These are phyloP conservation scores for Alnus rubra DNA, from an alignment of 306 rosid species.

Conservation along the genomic window DNA sequence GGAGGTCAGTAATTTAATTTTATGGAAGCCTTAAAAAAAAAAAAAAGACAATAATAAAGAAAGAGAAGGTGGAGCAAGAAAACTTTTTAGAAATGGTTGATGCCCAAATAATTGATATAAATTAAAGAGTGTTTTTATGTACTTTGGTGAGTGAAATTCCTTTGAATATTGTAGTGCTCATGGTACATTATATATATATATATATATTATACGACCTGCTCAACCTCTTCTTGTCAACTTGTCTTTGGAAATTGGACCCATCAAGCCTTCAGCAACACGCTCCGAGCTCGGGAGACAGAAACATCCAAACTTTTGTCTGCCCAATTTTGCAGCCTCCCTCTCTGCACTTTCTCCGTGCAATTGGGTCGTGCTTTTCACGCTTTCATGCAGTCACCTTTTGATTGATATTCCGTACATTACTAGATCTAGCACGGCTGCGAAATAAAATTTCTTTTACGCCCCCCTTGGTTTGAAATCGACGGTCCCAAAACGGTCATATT, in stretches of 20 bases:
- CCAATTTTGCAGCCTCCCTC: conserved; percentile 22
- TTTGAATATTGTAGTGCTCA: conserved; percentile 13
- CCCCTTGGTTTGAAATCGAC: too few relatives aligned
- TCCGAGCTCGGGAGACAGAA: conserved; percentile 33
- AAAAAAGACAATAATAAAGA: conserved; percentile 20
- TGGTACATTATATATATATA: neutral
- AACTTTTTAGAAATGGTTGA: conserved; percentile 20
- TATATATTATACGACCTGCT: neutral
- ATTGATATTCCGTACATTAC: too few relatives aligned
- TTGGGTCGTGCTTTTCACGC: conserved; percentile 45
- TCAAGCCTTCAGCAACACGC: conserved; percentile 17
- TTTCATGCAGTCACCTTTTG: conserved; percentile 6
- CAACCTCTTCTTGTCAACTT: conserved; percentile 9
- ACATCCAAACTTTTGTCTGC: conserved; percentile 32
- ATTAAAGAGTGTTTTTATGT: conserved; percentile 35
- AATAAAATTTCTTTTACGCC: too few relatives aligned
- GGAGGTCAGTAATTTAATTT: neutral
- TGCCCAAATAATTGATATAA: conserved; percentile 37
- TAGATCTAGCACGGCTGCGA: too few relatives aligned
- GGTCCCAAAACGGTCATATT: too few relatives aligned
- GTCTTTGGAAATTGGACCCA: conserved; percentile 12
- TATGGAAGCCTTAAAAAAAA: neutral
- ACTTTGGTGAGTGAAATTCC: conserved; percentile 29
- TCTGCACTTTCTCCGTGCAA: conserved; percentile 24
- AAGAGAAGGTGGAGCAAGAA: conserved; percentile 37